A percentile compares a stretch with the other conserved stretches of the same genome.
These are phyloP conservation scores for Hemileccinum impolitum DNA, from an alignment of 768 basidiomycete genomes.

Conservation along the genomic window DNA sequence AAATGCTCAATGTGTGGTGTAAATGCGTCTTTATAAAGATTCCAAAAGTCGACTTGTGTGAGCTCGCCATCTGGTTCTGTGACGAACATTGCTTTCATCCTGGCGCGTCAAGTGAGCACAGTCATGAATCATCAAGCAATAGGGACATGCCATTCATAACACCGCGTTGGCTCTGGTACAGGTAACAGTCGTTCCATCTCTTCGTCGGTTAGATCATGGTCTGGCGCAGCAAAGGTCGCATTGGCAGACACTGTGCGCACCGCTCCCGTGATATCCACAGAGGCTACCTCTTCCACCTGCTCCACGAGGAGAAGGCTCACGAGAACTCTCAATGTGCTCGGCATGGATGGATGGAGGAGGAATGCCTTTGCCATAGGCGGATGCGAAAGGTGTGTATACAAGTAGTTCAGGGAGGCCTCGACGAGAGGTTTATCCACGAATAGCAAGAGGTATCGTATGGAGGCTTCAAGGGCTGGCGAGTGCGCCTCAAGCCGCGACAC, in stretches of 20 bases:
- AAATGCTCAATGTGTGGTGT: slow-evolving; percentile 52
- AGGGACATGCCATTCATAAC: slow-evolving; percentile 69
- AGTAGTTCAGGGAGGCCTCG: slow-evolving; percentile 68
- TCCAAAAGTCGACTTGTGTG: slow-evolving; percentile 96
- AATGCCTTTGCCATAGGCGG: slow-evolving; percentile 76
- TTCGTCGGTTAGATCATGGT: slow-evolving; percentile 68
- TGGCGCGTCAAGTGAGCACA: slow-evolving; percentile 31
- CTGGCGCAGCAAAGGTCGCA: slow-evolving; percentile 41
- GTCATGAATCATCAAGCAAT: not conserved
- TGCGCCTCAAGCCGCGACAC: slow-evolving; percentile 46
- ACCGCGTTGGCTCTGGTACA: slow-evolving; percentile 71
- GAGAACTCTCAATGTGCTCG: slow-evolving; percentile 63
- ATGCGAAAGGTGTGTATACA: slow-evolving; percentile 74
- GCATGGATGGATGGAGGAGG: slow-evolving; percentile 66
- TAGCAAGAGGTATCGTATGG: slow-evolving; percentile 72
- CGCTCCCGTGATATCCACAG: slow-evolving; percentile 57
- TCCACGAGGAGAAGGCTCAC: slow-evolving; percentile 66
- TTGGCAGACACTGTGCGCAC: slow-evolving; percentile 58
- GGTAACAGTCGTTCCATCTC: slow-evolving; percentile 59
- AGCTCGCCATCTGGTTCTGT: slow-evolving; percentile 73
- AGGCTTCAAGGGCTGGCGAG: slow-evolving; percentile 58
- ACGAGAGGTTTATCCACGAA: slow-evolving; percentile 66
- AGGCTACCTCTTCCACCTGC: slow-evolving; percentile 66
- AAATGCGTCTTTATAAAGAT: slow-evolving; percentile 84
- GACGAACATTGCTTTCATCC: slow-evolving; percentile 92